These are phyloP conservation scores for Podospora pseudocomata DNA, from an alignment of 495 filamentous ascomycete species.

Conservation along the genomic window DNA sequence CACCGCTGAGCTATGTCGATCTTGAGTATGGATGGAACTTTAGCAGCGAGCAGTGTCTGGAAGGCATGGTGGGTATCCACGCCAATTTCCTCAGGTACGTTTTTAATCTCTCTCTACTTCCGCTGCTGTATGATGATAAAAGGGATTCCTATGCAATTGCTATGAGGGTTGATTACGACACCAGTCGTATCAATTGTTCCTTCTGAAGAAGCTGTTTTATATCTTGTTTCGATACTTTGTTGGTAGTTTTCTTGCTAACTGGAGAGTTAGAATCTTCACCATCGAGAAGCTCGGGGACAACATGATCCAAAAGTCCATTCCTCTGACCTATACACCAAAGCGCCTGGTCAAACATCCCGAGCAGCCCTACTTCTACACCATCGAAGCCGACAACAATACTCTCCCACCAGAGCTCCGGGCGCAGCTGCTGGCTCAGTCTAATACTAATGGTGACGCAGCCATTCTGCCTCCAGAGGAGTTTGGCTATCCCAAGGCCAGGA, in stretches of 20 bases:
- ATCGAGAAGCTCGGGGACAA: constrained; percentile 84
- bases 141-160: constrained; percentile 46
- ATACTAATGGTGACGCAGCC: constrained; percentile 65
- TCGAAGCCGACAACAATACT: constrained; percentile 88
- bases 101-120: constrained; percentile 18
- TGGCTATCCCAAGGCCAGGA: constrained; percentile 75
- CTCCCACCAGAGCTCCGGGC: constrained; percentile 69
- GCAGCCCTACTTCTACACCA: constrained; percentile 83
- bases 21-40: constrained; percentile 96
- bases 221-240: constrained; percentile 3
- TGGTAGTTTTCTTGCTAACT: constrained; percentile 24
- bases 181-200: constrained; percentile 52
- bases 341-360: constrained; percentile 85
- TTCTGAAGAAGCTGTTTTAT: constrained; percentile 42
- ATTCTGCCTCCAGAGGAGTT: constrained; percentile 78
- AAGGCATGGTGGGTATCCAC: constrained; percentile 95
- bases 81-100: constrained; percentile 81
- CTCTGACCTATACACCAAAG: constrained; percentile 86
- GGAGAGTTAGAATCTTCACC: constrained; percentile 69
- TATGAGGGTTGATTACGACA: constrained; percentile 44
- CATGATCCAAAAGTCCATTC: constrained; percentile 80
- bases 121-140: constrained; percentile 64
- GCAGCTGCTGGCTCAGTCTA: constrained; percentile 62
- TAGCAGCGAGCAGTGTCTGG: constrained; percentile 84
- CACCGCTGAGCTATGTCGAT: constrained; percentile 80